Evolutionary conservation across 2,329 filamentous ascomycete genomes (phyloP), one percentile per base, ranked within the genome.

Genomic region (Sclerotinia borealis): DNA sequence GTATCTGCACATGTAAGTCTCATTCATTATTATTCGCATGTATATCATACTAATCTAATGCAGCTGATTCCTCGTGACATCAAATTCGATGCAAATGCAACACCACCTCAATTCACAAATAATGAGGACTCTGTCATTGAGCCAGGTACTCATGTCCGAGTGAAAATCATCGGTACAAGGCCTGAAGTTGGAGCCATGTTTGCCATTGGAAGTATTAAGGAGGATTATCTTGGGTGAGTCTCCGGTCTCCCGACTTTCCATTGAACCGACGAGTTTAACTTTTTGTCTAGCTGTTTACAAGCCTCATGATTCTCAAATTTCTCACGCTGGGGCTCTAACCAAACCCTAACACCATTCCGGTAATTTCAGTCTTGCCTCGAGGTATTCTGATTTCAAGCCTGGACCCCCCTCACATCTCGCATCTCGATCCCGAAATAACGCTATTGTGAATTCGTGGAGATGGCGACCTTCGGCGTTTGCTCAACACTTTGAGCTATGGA

Each of bases 151-250:
- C 93, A 96, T 71, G 86, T 99, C 67, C 90, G 95, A 52, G 86
- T 98, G 68, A 97, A 97, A 79, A 88, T 99, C 68, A 91, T 97
- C 71, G 95, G 95, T 77, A 90, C 93, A 58, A 86, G 96, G 77
- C 93, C 91, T 68, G 95, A 98, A 76, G 91, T 98, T 59, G 92
- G 91, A 67, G 89, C 91, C 75, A 96, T 99, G 85, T 97, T 90
- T 83, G 95, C 93, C 43, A 96, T 99, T 76, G 95, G 93, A 65
- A 98, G 92, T 70, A 97, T 99, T 79, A 96, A 96, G 78, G 93
- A 89, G 74, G 86, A 89, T 73, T 89, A 87, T 72, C 81, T 89
- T 47, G 86, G 86, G 86, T 88, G 80, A 69, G 75, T 74, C 59
- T 39, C 29, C 11, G 8, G 15, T 31, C 36, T 25, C 15, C 10